Evolutionary conservation across 345 rosid genomes (phyloP), one percentile per base, ranked within the genome.

Genomic region (Aquilaria yunnanensis): DNA sequence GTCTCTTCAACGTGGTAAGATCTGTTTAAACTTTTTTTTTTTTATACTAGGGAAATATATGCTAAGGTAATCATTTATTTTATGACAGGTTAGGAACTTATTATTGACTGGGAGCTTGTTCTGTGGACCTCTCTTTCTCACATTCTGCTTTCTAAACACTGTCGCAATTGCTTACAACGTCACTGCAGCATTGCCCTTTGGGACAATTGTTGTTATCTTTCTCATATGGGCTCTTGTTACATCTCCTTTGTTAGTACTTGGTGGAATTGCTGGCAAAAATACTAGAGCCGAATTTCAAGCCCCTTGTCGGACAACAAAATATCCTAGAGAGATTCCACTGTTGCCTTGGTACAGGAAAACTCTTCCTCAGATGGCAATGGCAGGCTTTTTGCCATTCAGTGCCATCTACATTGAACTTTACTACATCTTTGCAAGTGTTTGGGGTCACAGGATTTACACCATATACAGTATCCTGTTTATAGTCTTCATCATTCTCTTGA

Each of bases 291-390:
- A 82, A 72, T 82, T 75, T 53, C 84, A 82, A 63, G 77, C 84
- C 65, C 87, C 80, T 14, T 79, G 82, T 41, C 82, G 72, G 46
- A 82, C 87, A 49, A 75, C 84, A 5, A 79, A 79, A 55, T 77
- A 82, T 58, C 87, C 78, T 30, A 68, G 80, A 64, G 87, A 82
- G 72, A 82, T 82, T 50, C 80, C 84, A 10, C 67, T 60, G n/a
- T 55, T 79, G 67, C 80, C 84, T 29, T 79, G 80, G 87, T 75
- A 79, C 65, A 49, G 79, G 47, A 70, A 59, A 62, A 56, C 79
- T 6, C 62, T 82, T 66, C 87, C 82, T 56, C 82, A 79, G 65
- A 82, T 82, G 84, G 87, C 80, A 14, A 82, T 82, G 84, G 80
- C 80, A 3, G 80, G 82, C 14, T 77, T 82, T 29, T 60, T 82